phyloP scores from a whole-genome alignment of 2,329 filamentous ascomycete genomes.

The Dactylonectria macrodidyma region DNA sequence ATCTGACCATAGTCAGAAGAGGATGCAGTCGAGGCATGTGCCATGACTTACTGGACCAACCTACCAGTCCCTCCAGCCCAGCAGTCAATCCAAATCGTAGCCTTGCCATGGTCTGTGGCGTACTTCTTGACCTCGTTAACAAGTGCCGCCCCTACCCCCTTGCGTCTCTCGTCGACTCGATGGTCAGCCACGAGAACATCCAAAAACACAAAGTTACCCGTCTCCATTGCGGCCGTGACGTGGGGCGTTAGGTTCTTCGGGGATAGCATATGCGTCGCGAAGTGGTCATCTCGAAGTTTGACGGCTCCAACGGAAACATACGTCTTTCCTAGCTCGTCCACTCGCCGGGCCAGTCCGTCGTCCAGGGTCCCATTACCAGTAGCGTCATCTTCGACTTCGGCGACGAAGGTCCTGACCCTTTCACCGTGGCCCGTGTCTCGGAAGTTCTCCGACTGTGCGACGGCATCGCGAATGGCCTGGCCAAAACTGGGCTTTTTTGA shows the following conservation, averaged over 20 bases:
- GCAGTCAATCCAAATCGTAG: constrained; percentile 47
- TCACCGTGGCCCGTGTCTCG: constrained; percentile 41
- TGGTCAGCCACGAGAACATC: constrained; percentile 35
- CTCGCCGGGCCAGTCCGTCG: constrained; percentile 34
- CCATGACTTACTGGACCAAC: constrained; percentile 38
- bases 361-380: constrained; percentile 21
- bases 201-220: constrained; percentile 37
- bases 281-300: constrained; percentile 29
- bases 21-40: not conserved
- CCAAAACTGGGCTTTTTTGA: constrained; percentile 42
- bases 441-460: constrained; percentile 46
- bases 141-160: constrained; percentile 35
- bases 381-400: constrained; percentile 41
- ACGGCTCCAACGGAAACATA: constrained; percentile 37
- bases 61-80: constrained; percentile 46
- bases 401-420: constrained; percentile 47
- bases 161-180: constrained; percentile 31
- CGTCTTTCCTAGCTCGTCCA: constrained; percentile 32
- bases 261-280: constrained; percentile 30
- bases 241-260: constrained; percentile 31
- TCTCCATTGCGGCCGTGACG: constrained; percentile 27
- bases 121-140: constrained; percentile 38
- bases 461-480: constrained; percentile 38
- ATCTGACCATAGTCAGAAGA: constrained; percentile 37
- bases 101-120: constrained; percentile 32